A percentile compares a stretch with the other conserved stretches of the same genome.
phyloP scores from a whole-genome alignment of 2,329 filamentous ascomycete species.

The Aspergillus transmontanensis region DNA sequence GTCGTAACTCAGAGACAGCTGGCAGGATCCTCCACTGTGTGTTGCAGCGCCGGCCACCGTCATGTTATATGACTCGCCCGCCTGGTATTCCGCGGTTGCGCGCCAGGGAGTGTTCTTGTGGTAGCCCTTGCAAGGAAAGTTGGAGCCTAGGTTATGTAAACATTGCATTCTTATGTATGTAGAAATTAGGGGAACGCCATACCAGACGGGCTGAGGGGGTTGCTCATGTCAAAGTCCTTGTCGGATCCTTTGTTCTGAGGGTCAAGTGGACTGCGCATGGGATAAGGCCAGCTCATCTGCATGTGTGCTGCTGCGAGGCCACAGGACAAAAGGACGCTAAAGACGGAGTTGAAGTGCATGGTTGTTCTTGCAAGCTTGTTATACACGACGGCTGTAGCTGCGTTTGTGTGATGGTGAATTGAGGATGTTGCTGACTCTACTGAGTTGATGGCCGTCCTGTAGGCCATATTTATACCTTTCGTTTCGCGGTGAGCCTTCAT shows the following conservation, averaged over 20 bases:
- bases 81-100: constrained; percentile 59
- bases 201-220: constrained; percentile 57
- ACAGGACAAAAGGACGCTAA: neutral
- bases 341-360: constrained; percentile 7
- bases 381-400: neutral
- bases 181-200: neutral
- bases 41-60: constrained; percentile 60
- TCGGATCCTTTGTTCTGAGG: constrained; percentile 41
- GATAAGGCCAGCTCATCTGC: constrained; percentile 54
- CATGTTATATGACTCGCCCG: constrained; percentile 64
- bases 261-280: constrained; percentile 51
- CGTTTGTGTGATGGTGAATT: neutral
- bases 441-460: neutral
- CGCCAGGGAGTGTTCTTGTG: constrained; percentile 50
- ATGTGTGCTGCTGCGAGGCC: constrained; percentile 44
- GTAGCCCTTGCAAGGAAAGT: constrained; percentile 75
- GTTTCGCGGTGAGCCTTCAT: neutral
- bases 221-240: constrained; percentile 69
- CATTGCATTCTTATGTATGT: neutral
- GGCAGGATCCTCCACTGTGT: constrained; percentile 72
- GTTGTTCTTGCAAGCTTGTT: neutral
- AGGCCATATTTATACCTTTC: neutral
- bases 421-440: neutral
- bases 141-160: constrained; percentile 40
- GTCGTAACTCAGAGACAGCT: constrained; percentile 72